phyloP scores from a whole-genome alignment of 2,329 filamentous ascomycete species.

The Chrysoporthe austroafricana region DNA sequence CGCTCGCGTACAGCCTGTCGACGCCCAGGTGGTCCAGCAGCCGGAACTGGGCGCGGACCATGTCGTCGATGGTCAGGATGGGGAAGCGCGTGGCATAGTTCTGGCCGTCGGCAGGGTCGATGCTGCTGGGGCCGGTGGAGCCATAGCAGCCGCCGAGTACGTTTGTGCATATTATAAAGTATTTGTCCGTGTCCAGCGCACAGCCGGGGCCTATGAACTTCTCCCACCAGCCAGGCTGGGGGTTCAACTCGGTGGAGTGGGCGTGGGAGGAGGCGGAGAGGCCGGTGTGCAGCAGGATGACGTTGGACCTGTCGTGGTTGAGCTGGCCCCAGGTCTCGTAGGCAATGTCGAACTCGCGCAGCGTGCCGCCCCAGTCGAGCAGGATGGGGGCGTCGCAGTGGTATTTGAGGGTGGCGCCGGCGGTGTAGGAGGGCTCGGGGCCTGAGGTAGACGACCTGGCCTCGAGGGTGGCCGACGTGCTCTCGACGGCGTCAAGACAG shows the following conservation, averaged over 20 bases:
- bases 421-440: constrained; percentile 92
- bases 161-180: constrained; percentile 95
- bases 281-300: constrained; percentile 89
- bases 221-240: constrained; percentile 97
- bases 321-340: constrained; percentile 91
- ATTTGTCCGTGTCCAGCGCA: constrained; percentile 87
- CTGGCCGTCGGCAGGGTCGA: constrained; percentile 86
- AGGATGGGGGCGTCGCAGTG: constrained; percentile 74
- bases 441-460: constrained; percentile 69
- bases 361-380: constrained; percentile 93
- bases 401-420: constrained; percentile 80
- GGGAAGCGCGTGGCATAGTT: constrained; percentile 94
- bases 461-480: constrained; percentile 74
- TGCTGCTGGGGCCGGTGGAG: constrained; percentile 85
- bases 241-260: constrained; percentile 84
- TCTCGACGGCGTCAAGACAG: constrained; percentile 84
- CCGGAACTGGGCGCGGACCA: constrained; percentile 94
- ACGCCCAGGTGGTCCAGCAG: constrained; percentile 82
- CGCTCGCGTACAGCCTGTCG: constrained; percentile 81
- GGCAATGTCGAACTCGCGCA: constrained; percentile 86
- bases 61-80: constrained; percentile 93
- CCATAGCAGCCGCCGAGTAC: constrained; percentile 96
- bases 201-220: constrained; percentile 91
- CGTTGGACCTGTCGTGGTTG: constrained; percentile 82
- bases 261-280: constrained; percentile 97